phyloP scores from a whole-genome alignment of 2,329 filamentous ascomycete genomes.

The Torrubiella hemipterigena region DNA sequence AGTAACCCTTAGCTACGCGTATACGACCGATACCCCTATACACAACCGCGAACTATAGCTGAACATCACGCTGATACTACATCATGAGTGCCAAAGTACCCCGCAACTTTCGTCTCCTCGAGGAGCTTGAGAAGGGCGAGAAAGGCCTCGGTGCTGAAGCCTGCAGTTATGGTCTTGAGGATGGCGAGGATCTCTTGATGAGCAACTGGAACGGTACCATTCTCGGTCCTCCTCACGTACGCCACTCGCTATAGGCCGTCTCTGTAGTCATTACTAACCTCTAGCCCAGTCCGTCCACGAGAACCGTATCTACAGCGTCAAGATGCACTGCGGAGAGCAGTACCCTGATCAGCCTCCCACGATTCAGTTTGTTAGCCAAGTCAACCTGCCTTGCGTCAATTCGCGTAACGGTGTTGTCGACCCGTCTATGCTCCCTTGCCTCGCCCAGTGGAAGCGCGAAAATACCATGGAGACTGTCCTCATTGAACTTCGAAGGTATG shows the following conservation, averaged over 20 bases:
- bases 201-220: constrained; percentile 99
- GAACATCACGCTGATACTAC: too few relatives aligned
- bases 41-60: too few relatives aligned
- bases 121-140: constrained; percentile 98
- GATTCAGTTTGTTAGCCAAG: constrained; percentile 84
- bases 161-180: constrained; percentile 91
- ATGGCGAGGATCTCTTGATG: constrained; percentile 92
- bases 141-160: constrained; percentile 94
- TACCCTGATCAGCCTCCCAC: constrained; percentile 86
- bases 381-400: constrained; percentile 95
- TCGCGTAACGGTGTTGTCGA: constrained; percentile 73
- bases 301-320: constrained; percentile 97
- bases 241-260: constrained; percentile 18
- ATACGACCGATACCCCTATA: too few relatives aligned
- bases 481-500: constrained; percentile 68
- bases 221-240: constrained; percentile 86
- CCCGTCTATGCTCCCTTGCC: constrained; percentile 67
- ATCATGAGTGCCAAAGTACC: constrained; percentile 53
- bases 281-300: constrained; percentile 71
- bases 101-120: constrained; percentile 89
- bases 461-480: constrained; percentile 93
- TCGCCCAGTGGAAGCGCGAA: constrained; percentile 82
- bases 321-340: constrained; percentile 82
- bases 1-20: too few relatives aligned
- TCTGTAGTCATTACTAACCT: neutral